phyloP scores from a whole-genome alignment of 169 alveolate genomes.

The Eimeria sp. region DNA sequence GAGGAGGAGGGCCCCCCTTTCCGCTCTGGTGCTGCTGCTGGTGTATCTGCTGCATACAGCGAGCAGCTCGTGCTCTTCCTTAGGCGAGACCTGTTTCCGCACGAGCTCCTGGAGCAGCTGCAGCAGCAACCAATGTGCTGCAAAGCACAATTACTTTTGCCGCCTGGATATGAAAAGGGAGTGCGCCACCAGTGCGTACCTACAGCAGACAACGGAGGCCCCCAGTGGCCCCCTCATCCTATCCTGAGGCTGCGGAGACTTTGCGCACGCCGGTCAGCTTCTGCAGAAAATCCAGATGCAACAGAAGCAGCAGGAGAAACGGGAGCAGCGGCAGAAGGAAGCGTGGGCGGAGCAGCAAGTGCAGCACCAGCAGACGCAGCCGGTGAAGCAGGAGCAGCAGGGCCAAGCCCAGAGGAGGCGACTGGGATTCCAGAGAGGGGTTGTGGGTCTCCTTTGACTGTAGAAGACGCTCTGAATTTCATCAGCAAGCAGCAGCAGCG shows the following conservation, averaged over 20 bases:
- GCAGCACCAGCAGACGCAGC: conserved; percentile 16
- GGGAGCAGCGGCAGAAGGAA: not conserved
- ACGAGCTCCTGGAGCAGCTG: conserved; percentile 14
- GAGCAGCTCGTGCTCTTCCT: conserved; percentile 42
- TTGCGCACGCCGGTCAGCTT: not conserved
- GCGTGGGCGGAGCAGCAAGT: not conserved
- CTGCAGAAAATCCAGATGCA: not conserved
- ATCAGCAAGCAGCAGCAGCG: conserved; percentile 10
- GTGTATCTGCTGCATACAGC: not conserved
- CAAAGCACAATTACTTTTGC: conserved; percentile 48
- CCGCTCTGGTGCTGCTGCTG: conserved; percentile 27
- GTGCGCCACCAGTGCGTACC: not conserved
- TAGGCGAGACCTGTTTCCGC: conserved; percentile 48
- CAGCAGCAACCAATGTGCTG: conserved; percentile 49
- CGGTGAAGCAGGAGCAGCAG: conserved; percentile 18
- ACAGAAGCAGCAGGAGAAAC: not conserved
- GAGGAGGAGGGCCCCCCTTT: conserved; percentile 7
- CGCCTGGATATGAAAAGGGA: conserved; percentile 35
- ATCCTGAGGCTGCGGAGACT: conserved; percentile 13
- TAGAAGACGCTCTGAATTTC: conserved; percentile 58
- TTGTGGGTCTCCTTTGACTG: not conserved
- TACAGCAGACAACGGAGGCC: conserved; percentile 1
- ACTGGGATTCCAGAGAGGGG: conserved; percentile 1
- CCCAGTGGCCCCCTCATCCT: conserved; percentile 30
- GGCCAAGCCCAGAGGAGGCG: conserved; percentile 12